A percentile compares a stretch with the other conserved stretches of the same genome.
Conservation (phyloP, 2,329 filamentous ascomycete species). For the Pestalotiopsis sp. region DNA sequence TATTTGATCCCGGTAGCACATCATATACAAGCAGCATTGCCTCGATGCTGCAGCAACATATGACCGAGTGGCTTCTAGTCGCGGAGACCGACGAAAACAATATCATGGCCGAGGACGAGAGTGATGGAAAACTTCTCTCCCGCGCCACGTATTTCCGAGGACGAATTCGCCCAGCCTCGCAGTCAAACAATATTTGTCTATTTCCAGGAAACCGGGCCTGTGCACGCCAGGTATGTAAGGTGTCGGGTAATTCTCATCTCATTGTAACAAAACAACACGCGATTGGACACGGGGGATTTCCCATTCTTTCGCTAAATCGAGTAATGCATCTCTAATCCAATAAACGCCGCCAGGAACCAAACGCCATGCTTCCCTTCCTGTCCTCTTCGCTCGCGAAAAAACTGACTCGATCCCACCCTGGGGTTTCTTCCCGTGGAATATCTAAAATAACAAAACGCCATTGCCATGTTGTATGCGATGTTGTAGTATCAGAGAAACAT, state of each 20-base stretch:
- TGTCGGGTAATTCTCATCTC: background rate
- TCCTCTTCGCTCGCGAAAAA: background rate
- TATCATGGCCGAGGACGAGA: too few species aligned
- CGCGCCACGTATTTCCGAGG: too few species aligned
- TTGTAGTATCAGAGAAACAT: background rate
- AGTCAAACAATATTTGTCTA: background rate
- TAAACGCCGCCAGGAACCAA: background rate
- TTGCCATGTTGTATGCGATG: background rate
- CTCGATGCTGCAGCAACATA: too few species aligned
- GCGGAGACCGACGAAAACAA: too few species aligned
- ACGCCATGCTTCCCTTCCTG: background rate
- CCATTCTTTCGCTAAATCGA: background rate
- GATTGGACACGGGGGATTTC: background rate
- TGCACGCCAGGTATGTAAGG: background rate
- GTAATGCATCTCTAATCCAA: background rate
- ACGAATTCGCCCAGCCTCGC: too few species aligned
- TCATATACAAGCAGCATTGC: too few species aligned
- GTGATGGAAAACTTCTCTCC: too few species aligned
- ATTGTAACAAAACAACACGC: background rate
- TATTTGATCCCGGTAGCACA: too few species aligned
- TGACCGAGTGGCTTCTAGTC: too few species aligned
- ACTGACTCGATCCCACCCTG: too few species aligned
- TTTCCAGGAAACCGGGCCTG: background rate
- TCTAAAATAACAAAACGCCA: background rate
- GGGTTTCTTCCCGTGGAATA: background rate